Base-by-base conservation (phyloP, 169 alveolate genomes). In the Cryptosporidium tyzzeri region DNA sequence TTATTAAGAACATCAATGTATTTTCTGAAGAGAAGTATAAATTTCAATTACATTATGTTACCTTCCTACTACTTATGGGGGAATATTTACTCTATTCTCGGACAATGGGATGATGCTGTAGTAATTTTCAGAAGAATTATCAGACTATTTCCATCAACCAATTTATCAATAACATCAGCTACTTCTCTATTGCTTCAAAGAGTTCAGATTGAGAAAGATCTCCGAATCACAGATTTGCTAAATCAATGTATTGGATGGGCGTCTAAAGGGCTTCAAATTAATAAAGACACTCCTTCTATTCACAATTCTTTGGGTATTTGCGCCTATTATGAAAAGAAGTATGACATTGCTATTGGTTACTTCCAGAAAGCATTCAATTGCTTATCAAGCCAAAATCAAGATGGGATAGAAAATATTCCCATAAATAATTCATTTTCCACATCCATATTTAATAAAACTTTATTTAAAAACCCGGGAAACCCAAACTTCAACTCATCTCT, bases 41-140 rank as follows among this genome's bases (percentile, higher is more conserved):
- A 74, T 48, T 74, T 74, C 18, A 74, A 74, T 44, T 74, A 55
- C 12, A 41, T 74, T 10, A 53, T 74, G 71, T 44, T 74, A 14
- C 86, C 86, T 26, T 53, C 86, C 48, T 74, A 74, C 59, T 74
- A 74, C 45, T 71, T 74, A 5, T 74, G 86, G 86, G 86, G 71
- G 26, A 74, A 74, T 39, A 74, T 74, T 23, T 74, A 74, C 14
- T 33, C 86, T 14, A 53, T 59, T 26, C 71, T 74, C 4, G 86
- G 86, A 12, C 86, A 74, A 26, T 74, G 86, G 86, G 86, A 74
- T 44, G 86, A 74, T 35, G 86, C 86, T n/a, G 51, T 74, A 16
- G 86, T 59, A 14, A 74, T 74, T 37, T 59, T 74, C 71, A 53
- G 86, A n/a, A 74, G 86, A 58, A 74, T 74, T 18, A 59, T 74